Evolutionary conservation across 2,329 filamentous ascomycete species (phyloP).

Genomic region (Phaeosphaeriaceae sp.): DNA sequence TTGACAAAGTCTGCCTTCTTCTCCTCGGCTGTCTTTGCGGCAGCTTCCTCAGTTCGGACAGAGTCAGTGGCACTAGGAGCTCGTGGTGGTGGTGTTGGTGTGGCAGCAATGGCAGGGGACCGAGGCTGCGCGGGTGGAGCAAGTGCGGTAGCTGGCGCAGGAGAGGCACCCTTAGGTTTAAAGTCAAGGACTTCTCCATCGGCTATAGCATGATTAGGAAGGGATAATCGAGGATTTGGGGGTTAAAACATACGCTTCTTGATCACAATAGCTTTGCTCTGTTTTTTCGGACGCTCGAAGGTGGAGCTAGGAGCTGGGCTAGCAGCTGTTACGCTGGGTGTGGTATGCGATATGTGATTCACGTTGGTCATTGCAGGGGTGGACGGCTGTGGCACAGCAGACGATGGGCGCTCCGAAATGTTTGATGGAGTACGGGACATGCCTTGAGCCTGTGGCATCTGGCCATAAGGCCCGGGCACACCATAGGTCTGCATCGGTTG

Average conservation of each 20-base stretch:
- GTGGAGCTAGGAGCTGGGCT: slow-evolving; percentile 67
- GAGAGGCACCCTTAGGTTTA: slow-evolving; percentile 52
- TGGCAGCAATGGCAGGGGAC: slow-evolving; percentile 72
- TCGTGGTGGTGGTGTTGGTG: slow-evolving; percentile 71
- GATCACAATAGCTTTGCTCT: slow-evolving; percentile 80
- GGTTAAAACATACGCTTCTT: slow-evolving; percentile 61
- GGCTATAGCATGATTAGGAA: slow-evolving; percentile 70
- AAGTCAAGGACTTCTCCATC: slow-evolving; percentile 77
- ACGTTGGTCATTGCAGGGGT: slow-evolving; percentile 57
- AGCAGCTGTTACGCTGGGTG: slow-evolving; percentile 62
- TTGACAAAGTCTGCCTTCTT: slow-evolving; percentile 68
- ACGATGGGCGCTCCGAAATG: slow-evolving; percentile 64
- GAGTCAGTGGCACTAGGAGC: slow-evolving; percentile 66
- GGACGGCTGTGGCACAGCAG: slow-evolving; percentile 65
- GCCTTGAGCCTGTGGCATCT: slow-evolving; percentile 64
- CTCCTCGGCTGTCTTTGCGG: slow-evolving; percentile 75
- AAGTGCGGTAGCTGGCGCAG: slow-evolving; percentile 46
- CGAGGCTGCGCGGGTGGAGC: slow-evolving; percentile 60
- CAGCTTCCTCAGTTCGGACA: slow-evolving; percentile 70
- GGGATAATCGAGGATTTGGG: too few relatives aligned
- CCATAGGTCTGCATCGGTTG: slow-evolving; percentile 53
- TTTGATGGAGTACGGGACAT: slow-evolving; percentile 70
- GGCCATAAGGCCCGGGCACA: slow-evolving; percentile 60
- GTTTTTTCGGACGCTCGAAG: slow-evolving; percentile 67
- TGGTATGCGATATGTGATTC: slow-evolving; percentile 56